phyloP scores from a whole-genome alignment of 2,329 filamentous ascomycete species.

The Fusarium sp. region DNA sequence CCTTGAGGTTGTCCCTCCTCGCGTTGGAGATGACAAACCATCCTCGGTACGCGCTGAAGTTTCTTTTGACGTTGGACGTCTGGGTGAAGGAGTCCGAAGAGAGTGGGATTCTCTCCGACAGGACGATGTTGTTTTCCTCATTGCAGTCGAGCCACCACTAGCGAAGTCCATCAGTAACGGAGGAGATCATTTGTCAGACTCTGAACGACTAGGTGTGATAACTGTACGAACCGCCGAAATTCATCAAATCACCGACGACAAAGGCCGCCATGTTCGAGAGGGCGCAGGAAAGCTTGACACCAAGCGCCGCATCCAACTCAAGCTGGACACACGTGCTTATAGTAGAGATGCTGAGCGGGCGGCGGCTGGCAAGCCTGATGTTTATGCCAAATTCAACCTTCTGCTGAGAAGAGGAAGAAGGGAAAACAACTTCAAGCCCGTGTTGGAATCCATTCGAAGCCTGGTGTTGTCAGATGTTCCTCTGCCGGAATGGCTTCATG shows the following conservation, averaged over 20 bases:
- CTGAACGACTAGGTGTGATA: conserved; percentile 72
- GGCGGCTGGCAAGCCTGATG: conserved; percentile 74
- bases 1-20: conserved; percentile 82
- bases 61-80: conserved; percentile 79
- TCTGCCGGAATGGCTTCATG: conserved; percentile 90
- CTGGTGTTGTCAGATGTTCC: conserved; percentile 86
- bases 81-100: conserved; percentile 77
- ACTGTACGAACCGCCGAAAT: conserved; percentile 85
- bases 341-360: conserved; percentile 76
- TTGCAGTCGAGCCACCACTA: conserved; percentile 74
- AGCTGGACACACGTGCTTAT: conserved; percentile 82
- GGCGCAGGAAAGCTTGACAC: conserved; percentile 68
- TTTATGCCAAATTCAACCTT: conserved; percentile 87
- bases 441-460: conserved; percentile 89
- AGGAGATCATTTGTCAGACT: conserved; percentile 52
- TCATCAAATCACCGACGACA: conserved; percentile 85
- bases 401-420: conserved; percentile 83
- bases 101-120: conserved; percentile 92
- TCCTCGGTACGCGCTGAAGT: conserved; percentile 88
- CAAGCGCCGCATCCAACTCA: conserved; percentile 78
- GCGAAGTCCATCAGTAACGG: conserved; percentile 64
- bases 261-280: conserved; percentile 77
- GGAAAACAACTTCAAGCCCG: conserved; percentile 97
- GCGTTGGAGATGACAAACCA: conserved; percentile 85
- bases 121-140: conserved; percentile 89